Percentiles rank a stretch among this genome's conserved stretches.
Conservation (phyloP, 2,329 filamentous ascomycete species). For the Penicillium crustosum region DNA sequence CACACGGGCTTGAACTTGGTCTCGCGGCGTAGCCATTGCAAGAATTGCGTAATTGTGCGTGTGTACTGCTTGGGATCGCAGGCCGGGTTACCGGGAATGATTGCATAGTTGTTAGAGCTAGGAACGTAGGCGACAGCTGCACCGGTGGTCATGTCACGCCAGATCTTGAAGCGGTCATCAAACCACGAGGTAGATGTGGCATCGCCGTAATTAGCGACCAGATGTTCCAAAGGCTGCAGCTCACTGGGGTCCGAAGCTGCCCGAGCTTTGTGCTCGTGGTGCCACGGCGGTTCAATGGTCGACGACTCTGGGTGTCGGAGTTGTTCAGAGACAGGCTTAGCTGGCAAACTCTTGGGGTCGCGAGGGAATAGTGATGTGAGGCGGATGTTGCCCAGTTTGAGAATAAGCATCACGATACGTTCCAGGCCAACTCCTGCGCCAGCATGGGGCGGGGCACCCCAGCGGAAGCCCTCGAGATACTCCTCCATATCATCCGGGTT, state of each 20-base stretch:
- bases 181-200: constrained; percentile 93
- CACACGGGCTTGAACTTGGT: constrained; percentile 76
- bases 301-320: constrained; percentile 87
- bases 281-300: constrained; percentile 70
- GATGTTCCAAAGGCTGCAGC: constrained; percentile 74
- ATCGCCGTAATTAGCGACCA: constrained; percentile 94
- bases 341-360: constrained; percentile 82
- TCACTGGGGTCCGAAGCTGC: constrained; percentile 51
- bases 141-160: constrained; percentile 75
- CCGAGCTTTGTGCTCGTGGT: constrained; percentile 37
- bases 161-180: constrained; percentile 83
- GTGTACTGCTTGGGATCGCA: constrained; percentile 77
- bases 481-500: constrained; percentile 82
- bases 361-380: constrained; percentile 84
- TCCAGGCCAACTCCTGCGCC: constrained; percentile 89
- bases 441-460: constrained; percentile 83
- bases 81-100: constrained; percentile 83
- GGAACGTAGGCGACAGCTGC: constrained; percentile 82
- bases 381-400: constrained; percentile 85
- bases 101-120: constrained; percentile 68
- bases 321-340: constrained; percentile 59
- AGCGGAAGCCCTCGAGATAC: constrained; percentile 84
- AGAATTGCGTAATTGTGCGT: constrained; percentile 70
- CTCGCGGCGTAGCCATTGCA: constrained; percentile 72
- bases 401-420: constrained; percentile 79